phyloP scores from a whole-genome alignment of 75 land plant genomes.

The Larix kaempferi region DNA sequence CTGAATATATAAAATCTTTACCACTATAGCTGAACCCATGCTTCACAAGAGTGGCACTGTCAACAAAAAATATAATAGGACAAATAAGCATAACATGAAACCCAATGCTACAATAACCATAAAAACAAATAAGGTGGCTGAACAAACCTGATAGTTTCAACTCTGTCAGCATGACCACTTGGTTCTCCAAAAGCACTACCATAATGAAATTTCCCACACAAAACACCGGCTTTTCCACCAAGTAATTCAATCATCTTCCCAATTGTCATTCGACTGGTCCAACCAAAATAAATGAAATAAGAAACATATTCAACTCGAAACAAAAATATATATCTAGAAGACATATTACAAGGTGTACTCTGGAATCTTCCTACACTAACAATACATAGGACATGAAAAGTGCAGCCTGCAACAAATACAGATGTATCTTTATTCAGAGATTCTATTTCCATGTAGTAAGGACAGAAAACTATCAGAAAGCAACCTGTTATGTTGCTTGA shows the following conservation, averaged over 20 bases:
- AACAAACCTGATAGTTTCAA: constrained; percentile 85
- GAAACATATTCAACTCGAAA: background rate
- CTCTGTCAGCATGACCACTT: constrained; percentile 98
- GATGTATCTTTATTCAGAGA: too few relatives aligned
- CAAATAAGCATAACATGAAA: background rate
- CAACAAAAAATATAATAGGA: constrained; percentile 2
- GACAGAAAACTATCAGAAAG: too few relatives aligned
- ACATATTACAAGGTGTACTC: too few relatives aligned
- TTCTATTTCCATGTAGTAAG: too few relatives aligned
- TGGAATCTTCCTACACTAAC: too few relatives aligned
- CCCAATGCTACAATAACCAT: background rate
- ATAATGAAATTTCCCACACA: constrained; percentile 88
- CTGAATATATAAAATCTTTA: constrained; percentile 96
- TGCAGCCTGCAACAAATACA: too few relatives aligned
- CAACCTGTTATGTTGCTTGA: too few relatives aligned
- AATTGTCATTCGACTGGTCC: constrained; percentile 95
- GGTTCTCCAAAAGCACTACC: constrained; percentile 99
- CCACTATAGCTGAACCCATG: constrained; percentile 96
- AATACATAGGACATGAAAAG: too few relatives aligned
- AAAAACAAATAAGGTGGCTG: background rate
- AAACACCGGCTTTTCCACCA: constrained; percentile 98
- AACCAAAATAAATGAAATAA: constrained; percentile 6
- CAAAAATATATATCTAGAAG: background rate
- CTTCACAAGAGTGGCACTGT: constrained; percentile 85
- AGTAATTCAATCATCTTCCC: constrained; percentile 99